Evolutionary conservation across 495 filamentous ascomycete species (phyloP).

Genomic region (Aspergillus diversus): DNA sequence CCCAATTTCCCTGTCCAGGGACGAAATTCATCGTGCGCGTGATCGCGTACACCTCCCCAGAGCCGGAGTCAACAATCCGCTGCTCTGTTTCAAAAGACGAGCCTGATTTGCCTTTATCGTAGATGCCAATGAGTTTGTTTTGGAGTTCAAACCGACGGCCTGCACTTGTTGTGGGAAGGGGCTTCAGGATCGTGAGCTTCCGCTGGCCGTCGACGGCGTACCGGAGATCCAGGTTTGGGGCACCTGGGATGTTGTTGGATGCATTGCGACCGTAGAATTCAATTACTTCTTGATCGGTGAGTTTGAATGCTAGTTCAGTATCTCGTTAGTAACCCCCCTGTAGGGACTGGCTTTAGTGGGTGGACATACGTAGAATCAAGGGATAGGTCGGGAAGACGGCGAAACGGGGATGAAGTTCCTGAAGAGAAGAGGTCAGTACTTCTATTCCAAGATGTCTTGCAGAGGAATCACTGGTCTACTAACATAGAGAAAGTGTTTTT

Average conservation of each 20-base stretch:
- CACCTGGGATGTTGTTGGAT: slow-evolving; percentile 66
- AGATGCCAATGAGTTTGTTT: slow-evolving; percentile 80
- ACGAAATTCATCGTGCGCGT: slow-evolving; percentile 72
- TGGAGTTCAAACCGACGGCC: slow-evolving; percentile 76
- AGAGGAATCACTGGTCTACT: too few relatives aligned
- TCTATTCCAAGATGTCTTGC: too few relatives aligned
- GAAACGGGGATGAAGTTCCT: slow-evolving; percentile 83
- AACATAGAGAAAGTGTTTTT: slow-evolving; percentile 89
- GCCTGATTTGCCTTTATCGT: slow-evolving; percentile 86
- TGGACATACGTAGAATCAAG: slow-evolving; percentile 69
- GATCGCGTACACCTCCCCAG: slow-evolving; percentile 73
- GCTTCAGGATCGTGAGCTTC: slow-evolving; percentile 73
- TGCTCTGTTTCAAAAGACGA: slow-evolving; percentile 80
- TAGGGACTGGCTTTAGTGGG: not conserved
- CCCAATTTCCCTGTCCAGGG: slow-evolving; percentile 83
- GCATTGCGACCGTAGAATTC: slow-evolving; percentile 75
- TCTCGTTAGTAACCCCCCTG: not conserved
- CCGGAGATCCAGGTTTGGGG: slow-evolving; percentile 74
- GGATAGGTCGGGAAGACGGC: slow-evolving; percentile 84
- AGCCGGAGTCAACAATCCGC: slow-evolving; percentile 69
- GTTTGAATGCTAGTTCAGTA: slow-evolving; percentile 68
- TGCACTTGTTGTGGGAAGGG: slow-evolving; percentile 69
- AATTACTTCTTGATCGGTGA: slow-evolving; percentile 72
- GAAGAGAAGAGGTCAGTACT: too few relatives aligned
- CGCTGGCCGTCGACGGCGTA: slow-evolving; percentile 86